Evolutionary conservation across 2,329 filamentous ascomycete genomes (phyloP), one percentile per base, ranked within the genome.

Genomic region (Ceratocystis variospora): DNA sequence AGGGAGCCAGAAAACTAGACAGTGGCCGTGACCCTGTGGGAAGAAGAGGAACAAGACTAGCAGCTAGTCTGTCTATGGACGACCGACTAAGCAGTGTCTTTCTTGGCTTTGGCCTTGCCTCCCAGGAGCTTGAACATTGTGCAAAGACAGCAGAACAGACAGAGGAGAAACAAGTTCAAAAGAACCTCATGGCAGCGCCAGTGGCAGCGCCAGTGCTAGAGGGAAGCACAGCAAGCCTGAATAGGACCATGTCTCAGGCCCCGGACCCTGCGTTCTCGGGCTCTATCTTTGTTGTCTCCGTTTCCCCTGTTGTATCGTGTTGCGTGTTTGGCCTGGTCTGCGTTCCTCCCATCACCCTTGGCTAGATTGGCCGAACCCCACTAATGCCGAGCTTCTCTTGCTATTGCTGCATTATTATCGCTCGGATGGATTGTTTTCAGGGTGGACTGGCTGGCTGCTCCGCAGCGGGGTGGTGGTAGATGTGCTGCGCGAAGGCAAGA

Each of bases 331-430:
- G 55, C 25, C 28, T 59, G 55, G 15, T 44, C 12, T 65, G 37
- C 63, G 50, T 57, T 33, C 28, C 55, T 59, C 19, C 45, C 48
- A 28, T 46, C 25, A 8, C 5, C 45, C 37, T 46, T 48, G 33
- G 46, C 63, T 33, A 19, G 63, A 65, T 48, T 41, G 45, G 63
- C 55, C 63, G 17, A 45, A 41, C 50, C 53, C 50, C 33, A 46
- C 62, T 50, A 19, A 64, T 22, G 44, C 62, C 50, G 62, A 19
- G 25, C 4, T 28, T 55, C 19, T 28, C 37, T 57, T 57, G 22
- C 19, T 57, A 28, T 57, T 57, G 53, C 17, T n/a, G 53, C 25
- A 57, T 57, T 28, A 57, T n/a, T 25, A 22, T 53, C 12, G 37
- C 37, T 41, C 12, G 37, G 33, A 53, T 53, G 48, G 48, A 6